Evolutionary conservation across 1,284 basidiomycete species (phyloP).

Genomic region (Phellopilus nigrolimitatus): DNA sequence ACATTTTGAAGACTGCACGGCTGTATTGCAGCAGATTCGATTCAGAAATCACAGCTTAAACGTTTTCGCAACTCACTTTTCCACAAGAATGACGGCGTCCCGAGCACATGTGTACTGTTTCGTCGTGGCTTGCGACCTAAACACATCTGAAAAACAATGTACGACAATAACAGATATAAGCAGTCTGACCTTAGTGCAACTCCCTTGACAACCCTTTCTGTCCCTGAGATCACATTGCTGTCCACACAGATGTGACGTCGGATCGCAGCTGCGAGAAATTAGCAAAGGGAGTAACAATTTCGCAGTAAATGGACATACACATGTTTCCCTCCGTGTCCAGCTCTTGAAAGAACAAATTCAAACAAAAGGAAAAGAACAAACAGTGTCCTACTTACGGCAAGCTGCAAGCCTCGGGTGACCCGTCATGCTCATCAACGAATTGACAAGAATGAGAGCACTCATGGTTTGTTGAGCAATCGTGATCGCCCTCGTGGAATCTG

Average conservation of each 20-base stretch:
- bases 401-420: conserved; percentile 23
- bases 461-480: conserved; percentile 48
- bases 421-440: conserved; percentile 35
- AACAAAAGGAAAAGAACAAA: not conserved
- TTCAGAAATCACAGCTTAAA: not conserved
- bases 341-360: conserved; percentile 32
- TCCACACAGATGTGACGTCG: conserved; percentile 48
- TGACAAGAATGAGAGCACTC: conserved; percentile 40
- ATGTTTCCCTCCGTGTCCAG: conserved; percentile 51
- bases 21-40: conserved; percentile 28
- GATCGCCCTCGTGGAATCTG: conserved; percentile 40
- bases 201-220: conserved; percentile 41
- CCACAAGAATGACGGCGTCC: conserved; percentile 52
- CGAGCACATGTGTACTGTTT: conserved; percentile 48
- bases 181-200: conserved; percentile 44
- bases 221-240: conserved; percentile 38
- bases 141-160: not conserved
- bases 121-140: conserved; percentile 40
- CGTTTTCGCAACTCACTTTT: conserved; percentile 30
- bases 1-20: conserved; percentile 41
- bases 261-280: conserved; percentile 37
- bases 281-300: not conserved
- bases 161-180: not conserved
- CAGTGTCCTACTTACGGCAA: conserved; percentile 47
- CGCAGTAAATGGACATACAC: conserved; percentile 33